Conservation (phyloP, 345 rosid genomes). For the Cardamine chenopodiifolia region DNA sequence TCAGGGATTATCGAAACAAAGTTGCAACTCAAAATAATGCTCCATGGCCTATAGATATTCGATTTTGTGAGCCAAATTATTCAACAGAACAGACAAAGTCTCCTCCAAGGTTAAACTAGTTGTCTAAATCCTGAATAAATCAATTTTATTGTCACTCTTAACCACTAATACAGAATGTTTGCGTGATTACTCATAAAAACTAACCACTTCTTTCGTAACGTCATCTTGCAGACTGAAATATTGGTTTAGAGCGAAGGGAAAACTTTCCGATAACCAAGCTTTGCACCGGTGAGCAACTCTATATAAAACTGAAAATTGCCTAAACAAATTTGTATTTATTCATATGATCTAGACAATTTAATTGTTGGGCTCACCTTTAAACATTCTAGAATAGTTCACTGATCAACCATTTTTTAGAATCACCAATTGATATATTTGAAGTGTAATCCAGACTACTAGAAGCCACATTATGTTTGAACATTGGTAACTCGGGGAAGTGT, state of each 20-base stretch:
- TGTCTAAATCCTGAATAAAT: constrained; percentile 10
- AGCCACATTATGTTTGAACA: neutral
- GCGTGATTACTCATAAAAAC: neutral
- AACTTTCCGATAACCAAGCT: constrained; percentile 89
- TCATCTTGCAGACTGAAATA: constrained; percentile 63
- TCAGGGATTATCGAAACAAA: constrained; percentile 83
- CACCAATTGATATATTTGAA: neutral
- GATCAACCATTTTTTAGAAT: neutral
- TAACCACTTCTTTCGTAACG: neutral
- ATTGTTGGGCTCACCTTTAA: constrained; percentile 1
- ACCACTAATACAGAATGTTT: neutral
- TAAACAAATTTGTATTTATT: neutral
- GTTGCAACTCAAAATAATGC: constrained; percentile 56
- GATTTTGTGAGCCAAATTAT: constrained; percentile 78
- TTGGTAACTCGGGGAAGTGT: neutral
- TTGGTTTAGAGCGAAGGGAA: constrained; percentile 91
- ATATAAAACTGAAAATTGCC: neutral
- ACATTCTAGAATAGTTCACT: neutral
- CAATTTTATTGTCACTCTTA: neutral
- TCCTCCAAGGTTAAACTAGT: constrained; percentile 68
- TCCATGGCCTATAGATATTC: constrained; percentile 86
- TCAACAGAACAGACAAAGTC: constrained; percentile 66
- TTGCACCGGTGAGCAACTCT: constrained; percentile 68
- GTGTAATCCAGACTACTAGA: neutral
- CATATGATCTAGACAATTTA: neutral